Evolutionary conservation across 495 filamentous ascomycete genomes (phyloP), one percentile per base, ranked within the genome.

Genomic region (Sabuloglossum arenarium): DNA sequence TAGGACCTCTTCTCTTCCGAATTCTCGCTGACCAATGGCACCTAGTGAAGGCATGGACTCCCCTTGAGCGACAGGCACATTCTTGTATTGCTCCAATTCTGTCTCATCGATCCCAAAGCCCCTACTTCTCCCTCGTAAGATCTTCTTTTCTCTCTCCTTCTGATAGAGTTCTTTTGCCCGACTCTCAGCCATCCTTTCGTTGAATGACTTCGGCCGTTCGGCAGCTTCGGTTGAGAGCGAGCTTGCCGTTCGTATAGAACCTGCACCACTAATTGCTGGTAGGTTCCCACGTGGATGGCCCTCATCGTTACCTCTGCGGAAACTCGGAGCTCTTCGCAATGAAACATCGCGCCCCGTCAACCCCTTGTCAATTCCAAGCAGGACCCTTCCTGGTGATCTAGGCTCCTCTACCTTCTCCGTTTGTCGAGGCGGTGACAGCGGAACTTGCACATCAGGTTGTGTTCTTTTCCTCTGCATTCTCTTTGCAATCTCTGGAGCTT

Each of bases 291-390:
- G 66, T 57, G 12, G 59, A 14, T 37, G 34, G 11, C 16, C 16
- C 34, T 37, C 46, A 59, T 68, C 56, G 62, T 67, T 25, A 16
- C 55, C 28, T 55, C 63, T 64, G 25, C 59, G 32, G 4, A 56
- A 55, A 2, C 46, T 63, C 0, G 84, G 77, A 0, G 86, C 81
- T 59, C 86, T 74, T 63, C 84, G 88, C 29, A 98, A 68, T 3
- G 90, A 96, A 39, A 98, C 76, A 63, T 95, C 87, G 39, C 75
- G 77, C 6, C 83, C 89, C 59, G 74, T 84, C 42, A 86, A 72
- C 0, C 87, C 87, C 64, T 91, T 93, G 64, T 95, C 88, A 47
- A 98, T 93, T 1, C 93, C 91, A 11, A 98, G 67, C 10, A 88
- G 63, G 23, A 87, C 78, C 59, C 93, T 75, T 25, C 82, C 78